A percentile compares a stretch with the other conserved stretches of the same genome.
Conservation (phyloP, 225 moss, liverwort and hornwort genomes). For the Neckera pumila region DNA sequence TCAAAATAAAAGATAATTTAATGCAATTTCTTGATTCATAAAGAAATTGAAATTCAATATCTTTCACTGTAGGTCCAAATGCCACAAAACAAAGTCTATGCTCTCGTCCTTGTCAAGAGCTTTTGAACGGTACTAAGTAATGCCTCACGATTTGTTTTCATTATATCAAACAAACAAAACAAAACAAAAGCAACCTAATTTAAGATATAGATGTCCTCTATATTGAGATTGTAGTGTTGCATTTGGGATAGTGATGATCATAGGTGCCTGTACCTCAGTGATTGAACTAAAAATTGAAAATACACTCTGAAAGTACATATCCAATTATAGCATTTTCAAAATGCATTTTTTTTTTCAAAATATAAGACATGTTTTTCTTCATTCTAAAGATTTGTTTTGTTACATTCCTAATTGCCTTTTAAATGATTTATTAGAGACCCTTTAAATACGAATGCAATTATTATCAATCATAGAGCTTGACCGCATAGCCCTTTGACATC, state of each 20-base stretch:
- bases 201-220: too few relatives aligned
- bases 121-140: too few relatives aligned
- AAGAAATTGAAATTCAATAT: too few relatives aligned
- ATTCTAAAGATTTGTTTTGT: neutral
- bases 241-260: neutral
- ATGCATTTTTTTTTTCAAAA: neutral
- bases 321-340: neutral
- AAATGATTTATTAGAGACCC: neutral
- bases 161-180: too few relatives aligned
- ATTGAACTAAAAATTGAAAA: neutral
- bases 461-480: neutral
- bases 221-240: neutral
- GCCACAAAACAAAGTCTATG: too few relatives aligned
- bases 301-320: neutral
- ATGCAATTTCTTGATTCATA: too few relatives aligned
- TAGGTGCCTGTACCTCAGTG: neutral
- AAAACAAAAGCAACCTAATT: too few relatives aligned
- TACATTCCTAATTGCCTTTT: neutral
- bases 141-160: too few relatives aligned
- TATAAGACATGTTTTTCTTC: neutral
- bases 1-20: too few relatives aligned
- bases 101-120: too few relatives aligned
- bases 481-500: fast-evolving
- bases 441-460: too few relatives aligned
- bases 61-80: too few relatives aligned